Conservation (phyloP, 495 filamentous ascomycete species). For the Chaetomium fimeti region DNA sequence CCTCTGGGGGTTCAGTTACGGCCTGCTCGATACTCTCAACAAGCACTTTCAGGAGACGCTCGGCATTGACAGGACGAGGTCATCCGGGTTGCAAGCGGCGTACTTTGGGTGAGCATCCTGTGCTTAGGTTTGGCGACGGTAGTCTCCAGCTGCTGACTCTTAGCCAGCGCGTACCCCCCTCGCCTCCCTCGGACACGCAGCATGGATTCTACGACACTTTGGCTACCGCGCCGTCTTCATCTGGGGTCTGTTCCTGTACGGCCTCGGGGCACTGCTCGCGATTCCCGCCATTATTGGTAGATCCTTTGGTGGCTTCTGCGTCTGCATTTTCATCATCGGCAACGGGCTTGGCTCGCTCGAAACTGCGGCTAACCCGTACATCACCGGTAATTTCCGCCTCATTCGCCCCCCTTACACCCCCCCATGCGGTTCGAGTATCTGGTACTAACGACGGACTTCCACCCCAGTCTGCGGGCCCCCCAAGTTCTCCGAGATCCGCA, state of each 20-base stretch:
- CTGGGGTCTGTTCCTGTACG: slow-evolving; percentile 33
- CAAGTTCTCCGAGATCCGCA: slow-evolving; percentile 64
- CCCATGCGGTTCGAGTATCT: no score
- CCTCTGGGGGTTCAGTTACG: slow-evolving; percentile 81
- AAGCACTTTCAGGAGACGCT: slow-evolving; percentile 46
- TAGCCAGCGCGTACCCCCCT: slow-evolving; percentile 52
- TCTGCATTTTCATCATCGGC: slow-evolving; percentile 69
- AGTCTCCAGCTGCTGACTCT: not conserved
- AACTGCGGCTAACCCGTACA: slow-evolving; percentile 60
- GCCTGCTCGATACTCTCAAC: slow-evolving; percentile 56
- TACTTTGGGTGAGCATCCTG: slow-evolving; percentile 39
- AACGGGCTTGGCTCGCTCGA: slow-evolving; percentile 67
- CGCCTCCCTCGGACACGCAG: slow-evolving; percentile 51
- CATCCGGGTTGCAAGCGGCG: slow-evolving; percentile 39
- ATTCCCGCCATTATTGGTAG: slow-evolving; percentile 53
- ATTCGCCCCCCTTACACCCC: not conserved
- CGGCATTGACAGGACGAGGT: slow-evolving; percentile 34
- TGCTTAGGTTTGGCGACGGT: not conserved
- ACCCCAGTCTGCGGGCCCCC: slow-evolving; percentile 61
- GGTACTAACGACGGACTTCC: not conserved
- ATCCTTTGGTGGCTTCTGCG: slow-evolving; percentile 69
- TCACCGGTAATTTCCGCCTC: slow-evolving; percentile 17
- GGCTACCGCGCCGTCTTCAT: slow-evolving; percentile 65
- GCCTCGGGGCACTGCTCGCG: slow-evolving; percentile 54
- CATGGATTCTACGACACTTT: slow-evolving; percentile 62